Evolutionary conservation across 345 rosid genomes (phyloP).

Genomic region (Aquilaria sinensis): DNA sequence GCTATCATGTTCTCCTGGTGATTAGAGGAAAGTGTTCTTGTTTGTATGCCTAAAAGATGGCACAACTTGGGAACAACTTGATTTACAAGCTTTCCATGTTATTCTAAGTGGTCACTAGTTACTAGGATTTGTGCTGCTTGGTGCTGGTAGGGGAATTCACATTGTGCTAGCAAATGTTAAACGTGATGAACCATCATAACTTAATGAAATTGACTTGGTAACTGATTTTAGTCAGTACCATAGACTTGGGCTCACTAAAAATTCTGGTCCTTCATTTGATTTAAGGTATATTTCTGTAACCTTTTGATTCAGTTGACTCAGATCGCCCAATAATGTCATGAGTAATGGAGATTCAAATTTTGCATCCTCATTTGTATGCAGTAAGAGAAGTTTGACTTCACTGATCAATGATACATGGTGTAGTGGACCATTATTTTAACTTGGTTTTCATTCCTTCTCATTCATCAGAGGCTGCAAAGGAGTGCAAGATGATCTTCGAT

Average conservation of each 20-base stretch:
- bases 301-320: neutral
- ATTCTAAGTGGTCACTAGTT: neutral
- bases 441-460: constrained; percentile 20
- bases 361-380: neutral
- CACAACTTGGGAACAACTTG: neutral
- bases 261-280: too few relatives aligned
- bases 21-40: constrained; percentile 1
- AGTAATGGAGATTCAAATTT: neutral
- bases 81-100: neutral
- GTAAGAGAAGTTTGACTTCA: neutral
- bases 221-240: too few relatives aligned
- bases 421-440: neutral
- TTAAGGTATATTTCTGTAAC: too few relatives aligned
- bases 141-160: neutral
- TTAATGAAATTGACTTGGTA: too few relatives aligned
- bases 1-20: neutral
- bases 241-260: too few relatives aligned
- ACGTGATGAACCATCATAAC: too few relatives aligned
- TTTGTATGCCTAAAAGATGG: neutral
- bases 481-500: constrained; percentile 70
- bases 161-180: too few relatives aligned
- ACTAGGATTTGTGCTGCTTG: too few relatives aligned
- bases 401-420: neutral
- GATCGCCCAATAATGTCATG: neutral
- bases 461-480: constrained; percentile 85